Conservation (phyloP, 2,329 filamentous ascomycete genomes). For the Trichoderma sp. region DNA sequence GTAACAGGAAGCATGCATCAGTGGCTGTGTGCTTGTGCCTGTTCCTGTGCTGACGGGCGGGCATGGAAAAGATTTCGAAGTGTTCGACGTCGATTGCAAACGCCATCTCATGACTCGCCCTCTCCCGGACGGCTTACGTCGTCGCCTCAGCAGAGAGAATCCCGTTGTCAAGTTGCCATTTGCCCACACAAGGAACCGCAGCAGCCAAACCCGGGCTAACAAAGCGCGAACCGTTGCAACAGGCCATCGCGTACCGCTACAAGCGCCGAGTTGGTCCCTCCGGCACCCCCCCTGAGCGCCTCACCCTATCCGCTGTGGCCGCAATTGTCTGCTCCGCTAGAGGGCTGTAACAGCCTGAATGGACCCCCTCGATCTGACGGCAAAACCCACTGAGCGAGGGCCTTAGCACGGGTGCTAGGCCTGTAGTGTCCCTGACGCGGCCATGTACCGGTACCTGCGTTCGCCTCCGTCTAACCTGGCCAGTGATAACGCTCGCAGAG, state of each 20-base stretch:
- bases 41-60: too few species aligned
- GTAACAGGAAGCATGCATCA: background rate
- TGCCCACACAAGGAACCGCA: too few species aligned
- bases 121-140: too few species aligned
- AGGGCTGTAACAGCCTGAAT: conserved; percentile 20
- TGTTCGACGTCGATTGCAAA: too few species aligned
- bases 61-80: too few species aligned
- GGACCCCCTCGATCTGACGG: conserved; percentile 12
- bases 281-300: conserved; percentile 23
- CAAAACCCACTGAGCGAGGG: background rate
- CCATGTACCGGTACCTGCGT: conserved; percentile 18
- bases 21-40: background rate
- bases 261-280: conserved; percentile 11
- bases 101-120: too few species aligned
- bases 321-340: conserved; percentile 16
- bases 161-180: too few species aligned
- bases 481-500: conserved; percentile 1
- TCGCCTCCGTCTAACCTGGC: background rate
- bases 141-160: too few species aligned
- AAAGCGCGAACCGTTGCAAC: too few species aligned
- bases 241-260: background rate
- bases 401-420: background rate
- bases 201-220: background rate
- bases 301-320: conserved; percentile 19
- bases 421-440: too few species aligned